These are phyloP conservation scores for Henckelia pumila DNA, from an alignment of 257 asterid genomes.

Conservation along the genomic window DNA sequence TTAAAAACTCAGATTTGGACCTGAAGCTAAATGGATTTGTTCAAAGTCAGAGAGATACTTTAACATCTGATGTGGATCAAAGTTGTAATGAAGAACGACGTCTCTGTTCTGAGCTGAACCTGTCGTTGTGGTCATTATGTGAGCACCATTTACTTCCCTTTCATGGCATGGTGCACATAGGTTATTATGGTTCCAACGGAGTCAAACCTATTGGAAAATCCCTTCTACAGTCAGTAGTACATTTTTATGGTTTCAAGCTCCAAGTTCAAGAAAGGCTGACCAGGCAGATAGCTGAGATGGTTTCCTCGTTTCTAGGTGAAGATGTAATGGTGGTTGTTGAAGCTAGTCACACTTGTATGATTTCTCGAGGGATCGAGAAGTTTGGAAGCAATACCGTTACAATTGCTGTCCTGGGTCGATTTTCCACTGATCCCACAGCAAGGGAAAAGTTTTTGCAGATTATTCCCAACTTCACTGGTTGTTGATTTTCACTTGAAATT, in stretches of 20 bases:
- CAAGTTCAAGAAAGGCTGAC: conserved; percentile 98
- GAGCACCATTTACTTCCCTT: conserved; percentile 97
- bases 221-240: conserved; percentile 67
- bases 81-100: conserved; percentile 28
- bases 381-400: conserved; percentile 88
- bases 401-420: conserved; percentile 78
- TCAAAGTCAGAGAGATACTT: conserved; percentile 34
- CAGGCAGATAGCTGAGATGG: conserved; percentile 84
- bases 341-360: conserved; percentile 96
- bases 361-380: conserved; percentile 88
- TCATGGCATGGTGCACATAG: conserved; percentile 84
- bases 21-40: conserved; percentile 52
- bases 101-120: conserved; percentile 56
- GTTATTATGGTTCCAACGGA: conserved; percentile 48
- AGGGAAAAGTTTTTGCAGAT: conserved; percentile 77
- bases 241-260: conserved; percentile 85
- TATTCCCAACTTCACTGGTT: conserved; percentile 45
- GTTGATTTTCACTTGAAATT: conserved; percentile 26
- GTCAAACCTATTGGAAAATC: conserved; percentile 46
- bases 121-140: conserved; percentile 82
- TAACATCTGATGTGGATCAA: conserved; percentile 29
- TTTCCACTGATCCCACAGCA: conserved; percentile 58
- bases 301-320: conserved; percentile 64
- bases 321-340: conserved; percentile 84
- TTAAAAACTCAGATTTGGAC: conserved; percentile 51